Conservation (phyloP, 345 rosid species). For the Melaleuca alternifolia region DNA sequence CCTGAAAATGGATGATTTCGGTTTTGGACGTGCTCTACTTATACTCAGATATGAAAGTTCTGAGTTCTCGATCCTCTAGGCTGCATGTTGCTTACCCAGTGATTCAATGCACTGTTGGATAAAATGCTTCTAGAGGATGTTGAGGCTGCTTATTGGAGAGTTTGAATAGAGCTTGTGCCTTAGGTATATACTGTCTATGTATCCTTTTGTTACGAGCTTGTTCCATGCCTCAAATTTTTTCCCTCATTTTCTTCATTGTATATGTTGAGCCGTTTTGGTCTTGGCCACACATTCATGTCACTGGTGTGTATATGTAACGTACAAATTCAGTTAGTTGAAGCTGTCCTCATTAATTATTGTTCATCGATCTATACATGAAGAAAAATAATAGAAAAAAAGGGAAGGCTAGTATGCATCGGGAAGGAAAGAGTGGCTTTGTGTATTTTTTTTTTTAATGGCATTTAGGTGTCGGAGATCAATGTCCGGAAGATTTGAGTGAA, state of each 20-base stretch:
- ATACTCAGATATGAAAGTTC: not conserved
- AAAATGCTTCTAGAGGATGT: not conserved
- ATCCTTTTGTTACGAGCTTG: not conserved
- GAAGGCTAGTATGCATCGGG: not conserved
- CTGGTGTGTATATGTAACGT: not conserved
- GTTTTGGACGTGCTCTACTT: not conserved
- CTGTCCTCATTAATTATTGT: not conserved
- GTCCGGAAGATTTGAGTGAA: not conserved
- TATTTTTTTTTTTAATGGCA: not conserved
- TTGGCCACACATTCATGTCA: not conserved
- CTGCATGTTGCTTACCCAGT: not conserved
- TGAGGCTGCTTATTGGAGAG: not conserved
- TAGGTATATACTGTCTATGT: not conserved
- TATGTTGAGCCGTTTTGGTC: not conserved
- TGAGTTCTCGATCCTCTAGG: not conserved
- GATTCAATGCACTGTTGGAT: not conserved
- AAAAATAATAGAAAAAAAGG: not conserved
- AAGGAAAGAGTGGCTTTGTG: not conserved
- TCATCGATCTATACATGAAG: not conserved
- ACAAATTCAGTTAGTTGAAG: not conserved
- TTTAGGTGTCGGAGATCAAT: not conserved
- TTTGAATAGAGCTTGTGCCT: not conserved
- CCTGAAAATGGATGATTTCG: not conserved
- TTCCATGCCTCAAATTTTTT: not conserved
- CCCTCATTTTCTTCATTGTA: not conserved